Evolutionary conservation across 2,329 filamentous ascomycete genomes (phyloP).

Genomic region (Penicillium sp.): DNA sequence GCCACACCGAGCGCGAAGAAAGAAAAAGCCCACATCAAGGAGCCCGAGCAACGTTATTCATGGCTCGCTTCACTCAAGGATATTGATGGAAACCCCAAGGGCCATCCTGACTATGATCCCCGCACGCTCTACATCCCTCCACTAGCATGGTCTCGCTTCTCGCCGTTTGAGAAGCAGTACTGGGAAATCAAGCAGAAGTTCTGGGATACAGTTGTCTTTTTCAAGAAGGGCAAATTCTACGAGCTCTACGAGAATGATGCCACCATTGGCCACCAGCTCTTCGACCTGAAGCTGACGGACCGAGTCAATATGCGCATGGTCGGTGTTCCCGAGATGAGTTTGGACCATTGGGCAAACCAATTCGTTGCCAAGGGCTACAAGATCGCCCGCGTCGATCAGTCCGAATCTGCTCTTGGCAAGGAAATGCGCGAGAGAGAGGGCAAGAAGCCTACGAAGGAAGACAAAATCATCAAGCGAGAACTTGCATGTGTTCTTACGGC

Average conservation of each 20-base stretch:
- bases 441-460: conserved; percentile 64
- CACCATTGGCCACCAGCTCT: conserved; percentile 91
- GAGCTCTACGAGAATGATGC: conserved; percentile 98
- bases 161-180: conserved; percentile 95
- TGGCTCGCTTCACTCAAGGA: conserved; percentile 89
- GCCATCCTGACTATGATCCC: conserved; percentile 86
- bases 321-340: conserved; percentile 88
- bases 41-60: conserved; percentile 81
- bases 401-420: conserved; percentile 92
- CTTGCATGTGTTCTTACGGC: conserved; percentile 87
- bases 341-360: conserved; percentile 97
- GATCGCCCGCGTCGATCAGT: conserved; percentile 93
- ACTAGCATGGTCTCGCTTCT: conserved; percentile 76
- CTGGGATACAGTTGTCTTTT: conserved; percentile 97
- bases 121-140: conserved; percentile 89
- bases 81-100: conserved; percentile 75
- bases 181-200: conserved; percentile 99
- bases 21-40: conserved; percentile 73
- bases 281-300: conserved; percentile 96
- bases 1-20: conserved; percentile 46
- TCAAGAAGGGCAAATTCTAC: conserved; percentile 99
- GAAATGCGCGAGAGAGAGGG: conserved; percentile 93
- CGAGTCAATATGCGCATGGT: conserved; percentile 99
- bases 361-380: conserved; percentile 98
- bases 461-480: conserved; percentile 92